Evolutionary conservation across 176 grass and related monocot genomes (phyloP).

Genomic region (Bonia amplexicaulis): DNA sequence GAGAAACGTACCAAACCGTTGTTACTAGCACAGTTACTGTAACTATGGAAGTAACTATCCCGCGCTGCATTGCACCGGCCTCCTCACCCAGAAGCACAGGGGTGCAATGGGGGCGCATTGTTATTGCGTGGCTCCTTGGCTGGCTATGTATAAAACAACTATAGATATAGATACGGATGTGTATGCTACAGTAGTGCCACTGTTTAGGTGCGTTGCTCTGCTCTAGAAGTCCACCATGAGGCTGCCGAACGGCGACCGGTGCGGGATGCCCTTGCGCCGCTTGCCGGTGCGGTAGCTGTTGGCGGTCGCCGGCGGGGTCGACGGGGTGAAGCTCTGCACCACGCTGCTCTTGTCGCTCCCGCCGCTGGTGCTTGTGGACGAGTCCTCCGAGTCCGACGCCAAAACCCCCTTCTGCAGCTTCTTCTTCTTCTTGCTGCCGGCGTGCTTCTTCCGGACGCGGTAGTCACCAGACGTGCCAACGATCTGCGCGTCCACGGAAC

Average conservation of each 20-base stretch:
- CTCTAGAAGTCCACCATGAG: slow-evolving; percentile 59
- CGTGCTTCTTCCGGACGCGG: slow-evolving; percentile 43
- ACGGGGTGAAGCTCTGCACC: slow-evolving; percentile 70
- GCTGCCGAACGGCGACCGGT: slow-evolving; percentile 78
- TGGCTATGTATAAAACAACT: slow-evolving; percentile 5
- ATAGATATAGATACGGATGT: slow-evolving; percentile 1
- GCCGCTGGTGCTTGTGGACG: slow-evolving; percentile 50
- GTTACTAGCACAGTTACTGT: slow-evolving; percentile 24
- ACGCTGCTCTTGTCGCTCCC: slow-evolving; percentile 70
- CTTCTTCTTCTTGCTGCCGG: slow-evolving; percentile 29
- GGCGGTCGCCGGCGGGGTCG: slow-evolving; percentile 50
- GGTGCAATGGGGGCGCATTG: slow-evolving; percentile 22
- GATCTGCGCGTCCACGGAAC: slow-evolving; percentile 34
- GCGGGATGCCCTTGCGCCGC: slow-evolving; percentile 92
- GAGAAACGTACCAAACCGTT: slow-evolving; percentile 26
- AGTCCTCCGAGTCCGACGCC: slow-evolving; percentile 58
- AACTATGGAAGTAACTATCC: neutral
- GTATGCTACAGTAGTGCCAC: slow-evolving; percentile 43
- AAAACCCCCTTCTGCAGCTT: slow-evolving; percentile 20
- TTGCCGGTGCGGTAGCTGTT: slow-evolving; percentile 59
- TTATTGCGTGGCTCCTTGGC: slow-evolving; percentile 42
- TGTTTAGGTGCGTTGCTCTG: neutral
- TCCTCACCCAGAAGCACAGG: slow-evolving; percentile 48
- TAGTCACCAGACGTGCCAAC: slow-evolving; percentile 41
- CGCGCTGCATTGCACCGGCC: slow-evolving; percentile 41